Evolutionary conservation across 176 grass and related monocot genomes (phyloP).

Genomic region (Echinochloa phyllopogon): DNA sequence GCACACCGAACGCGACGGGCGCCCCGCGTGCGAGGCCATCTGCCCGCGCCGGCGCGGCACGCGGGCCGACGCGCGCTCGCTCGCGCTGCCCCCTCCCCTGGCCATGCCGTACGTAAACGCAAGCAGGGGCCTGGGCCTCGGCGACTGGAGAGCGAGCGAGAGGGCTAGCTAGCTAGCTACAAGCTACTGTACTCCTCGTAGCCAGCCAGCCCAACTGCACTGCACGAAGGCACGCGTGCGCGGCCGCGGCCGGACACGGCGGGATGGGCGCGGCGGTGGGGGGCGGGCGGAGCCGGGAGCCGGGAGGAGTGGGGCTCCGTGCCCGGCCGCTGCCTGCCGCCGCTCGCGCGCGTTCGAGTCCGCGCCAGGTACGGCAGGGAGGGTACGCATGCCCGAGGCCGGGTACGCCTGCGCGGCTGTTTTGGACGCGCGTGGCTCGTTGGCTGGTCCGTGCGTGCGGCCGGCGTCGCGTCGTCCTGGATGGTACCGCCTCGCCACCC

Average conservation of each 20-base stretch:
- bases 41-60: slow-evolving; percentile 31
- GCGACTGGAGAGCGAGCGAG: background rate
- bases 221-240: background rate
- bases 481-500: background rate
- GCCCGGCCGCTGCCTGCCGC: background rate
- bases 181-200: too few relatives aligned
- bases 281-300: background rate
- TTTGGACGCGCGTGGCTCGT: background rate
- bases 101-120: slow-evolving; percentile 1
- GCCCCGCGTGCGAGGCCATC: background rate
- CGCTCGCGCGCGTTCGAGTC: background rate
- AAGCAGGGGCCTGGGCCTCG: background rate
- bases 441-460: background rate
- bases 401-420: background rate
- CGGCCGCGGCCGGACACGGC: background rate
- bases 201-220: background rate
- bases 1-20: background rate
- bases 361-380: background rate
- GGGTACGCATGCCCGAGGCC: too few relatives aligned
- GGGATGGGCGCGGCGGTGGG: background rate
- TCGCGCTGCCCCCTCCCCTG: too few relatives aligned
- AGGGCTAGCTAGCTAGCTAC: background rate
- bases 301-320: slow-evolving; percentile 11
- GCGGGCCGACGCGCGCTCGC: slow-evolving; percentile 14
- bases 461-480: background rate